Conservation (phyloP, 2,329 filamentous ascomycete genomes). For the Stromatinia cepivora region DNA sequence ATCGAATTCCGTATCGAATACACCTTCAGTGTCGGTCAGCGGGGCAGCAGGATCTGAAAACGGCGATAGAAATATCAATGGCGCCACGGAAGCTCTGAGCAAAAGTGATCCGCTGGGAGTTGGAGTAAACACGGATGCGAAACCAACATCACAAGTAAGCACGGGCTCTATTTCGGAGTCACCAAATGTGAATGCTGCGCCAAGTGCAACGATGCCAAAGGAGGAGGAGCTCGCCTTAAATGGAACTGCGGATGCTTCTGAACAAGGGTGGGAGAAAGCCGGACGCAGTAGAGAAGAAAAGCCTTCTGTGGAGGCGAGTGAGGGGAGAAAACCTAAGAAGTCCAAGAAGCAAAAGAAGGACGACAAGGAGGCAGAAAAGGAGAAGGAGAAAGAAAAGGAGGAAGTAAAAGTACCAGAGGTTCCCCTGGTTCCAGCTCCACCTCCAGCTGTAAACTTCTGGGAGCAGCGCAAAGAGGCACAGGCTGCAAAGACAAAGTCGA, state of each 20-base stretch:
- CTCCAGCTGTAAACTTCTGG: constrained; percentile 88
- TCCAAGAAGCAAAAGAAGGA: constrained; percentile 40
- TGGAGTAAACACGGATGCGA: constrained; percentile 31
- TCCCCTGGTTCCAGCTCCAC: constrained; percentile 73
- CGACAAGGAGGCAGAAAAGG: constrained; percentile 51
- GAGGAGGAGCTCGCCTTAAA: constrained; percentile 57
- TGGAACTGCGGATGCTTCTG: constrained; percentile 59
- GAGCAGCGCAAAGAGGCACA: constrained; percentile 70
- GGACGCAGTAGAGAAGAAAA: constrained; percentile 65
- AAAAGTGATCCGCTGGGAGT: constrained; percentile 31
- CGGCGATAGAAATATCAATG: constrained; percentile 35
- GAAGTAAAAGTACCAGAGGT: constrained; percentile 52
- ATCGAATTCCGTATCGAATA: constrained; percentile 34
- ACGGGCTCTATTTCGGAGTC: constrained; percentile 49
- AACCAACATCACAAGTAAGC: constrained; percentile 32
- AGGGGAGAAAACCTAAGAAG: constrained; percentile 38
- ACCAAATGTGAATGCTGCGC: constrained; percentile 55
- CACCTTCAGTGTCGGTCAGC: constrained; percentile 32
- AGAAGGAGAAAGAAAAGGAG: constrained; percentile 62
- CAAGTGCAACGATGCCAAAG: constrained; percentile 52
- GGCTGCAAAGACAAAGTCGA: constrained; percentile 50
- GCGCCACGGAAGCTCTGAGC: constrained; percentile 29
- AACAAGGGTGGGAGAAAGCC: constrained; percentile 67
- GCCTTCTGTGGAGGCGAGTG: constrained; percentile 43
- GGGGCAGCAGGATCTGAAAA: constrained; percentile 33